Base-by-base conservation (phyloP, 2,329 filamentous ascomycete species). In the Epichloe uncinata region DNA sequence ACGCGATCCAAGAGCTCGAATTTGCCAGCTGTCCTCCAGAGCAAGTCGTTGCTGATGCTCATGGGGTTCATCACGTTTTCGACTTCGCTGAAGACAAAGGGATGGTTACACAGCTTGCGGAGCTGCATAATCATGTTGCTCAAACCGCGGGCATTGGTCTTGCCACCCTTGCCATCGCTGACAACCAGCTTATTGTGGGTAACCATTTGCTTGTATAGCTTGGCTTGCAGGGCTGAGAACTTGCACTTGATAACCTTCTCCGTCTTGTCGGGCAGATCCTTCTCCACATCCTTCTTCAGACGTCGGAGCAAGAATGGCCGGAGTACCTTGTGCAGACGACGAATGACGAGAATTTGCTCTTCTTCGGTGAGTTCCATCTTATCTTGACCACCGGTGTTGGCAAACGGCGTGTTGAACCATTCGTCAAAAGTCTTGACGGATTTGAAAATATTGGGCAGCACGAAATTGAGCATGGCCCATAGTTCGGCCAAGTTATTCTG, bases 61-160 rank as follows among this genome's bases (percentile, higher is more conserved):
- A 78, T 73, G 1, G 93, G 93, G 62, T 97, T 98, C 84, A 98
- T 95, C 64, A 96, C 88, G 57, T 95, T 94, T 65, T 98, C 93
- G 41, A 98, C 93, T 58, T 95, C 87, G 61, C 95, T 90, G 60
- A 98, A 98, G 22, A 98, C 93, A 63, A 98, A 98, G 0, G 93
- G 93, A 72, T 98, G 93, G 66, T 98, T 98, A 73, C 93, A 98
- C 47, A 98, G 82, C 71, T 98, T 98, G 63, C 93, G 85, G 62
- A 98, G 73, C 70, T 98, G 93, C 93, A 98, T 98, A 54, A 98
- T 87, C 90, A 98, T 98, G 71, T 98, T 98, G 75, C 91, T 97
- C 54, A 98, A 73, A 66, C 93, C 93, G 63, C 89, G 88, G 69
- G 94, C 85, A 58, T 86, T 87, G 44, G 88, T 89, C 79, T 95